Percentiles rank a stretch among this genome's conserved stretches.
phyloP scores from a whole-genome alignment of 2,329 filamentous ascomycete species.

The Chrysoporthe puriensis region DNA sequence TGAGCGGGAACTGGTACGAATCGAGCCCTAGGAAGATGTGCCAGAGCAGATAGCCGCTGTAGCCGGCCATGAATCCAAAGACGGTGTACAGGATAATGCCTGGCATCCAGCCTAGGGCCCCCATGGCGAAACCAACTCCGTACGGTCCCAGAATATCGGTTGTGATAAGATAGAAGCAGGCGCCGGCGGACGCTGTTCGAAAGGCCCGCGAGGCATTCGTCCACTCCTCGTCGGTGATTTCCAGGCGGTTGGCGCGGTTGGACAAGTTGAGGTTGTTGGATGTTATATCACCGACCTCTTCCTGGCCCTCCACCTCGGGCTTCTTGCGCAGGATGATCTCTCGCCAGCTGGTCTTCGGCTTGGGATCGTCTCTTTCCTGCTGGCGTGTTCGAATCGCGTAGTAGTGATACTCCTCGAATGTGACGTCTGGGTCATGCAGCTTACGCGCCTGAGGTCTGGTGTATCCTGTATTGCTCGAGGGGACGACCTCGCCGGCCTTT shows the following conservation, averaged over 20 bases:
- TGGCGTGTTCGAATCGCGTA: constrained; percentile 39
- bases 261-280: constrained; percentile 15
- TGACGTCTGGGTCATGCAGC: constrained; percentile 36
- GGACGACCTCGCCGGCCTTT: not conserved
- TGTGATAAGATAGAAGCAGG: constrained; percentile 53
- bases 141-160: constrained; percentile 52
- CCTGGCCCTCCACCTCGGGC: constrained; percentile 13
- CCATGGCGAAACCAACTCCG: constrained; percentile 41
- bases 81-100: constrained; percentile 51
- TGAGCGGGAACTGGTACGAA: constrained; percentile 49
- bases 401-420: constrained; percentile 43
- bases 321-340: constrained; percentile 33
- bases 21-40: constrained; percentile 49
- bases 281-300: constrained; percentile 24
- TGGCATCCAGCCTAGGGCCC: constrained; percentile 40
- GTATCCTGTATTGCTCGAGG: constrained; percentile 2
- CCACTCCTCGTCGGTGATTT: constrained; percentile 49
- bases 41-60: constrained; percentile 52
- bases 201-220: constrained; percentile 48
- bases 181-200: constrained; percentile 49
- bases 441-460: constrained; percentile 28
- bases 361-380: constrained; percentile 36
- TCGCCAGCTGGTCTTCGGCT: constrained; percentile 31
- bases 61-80: constrained; percentile 46
- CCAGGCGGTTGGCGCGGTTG: constrained; percentile 23